Conservation (phyloP, 2,329 filamentous ascomycete species). For the Elsinoe fawcettii region DNA sequence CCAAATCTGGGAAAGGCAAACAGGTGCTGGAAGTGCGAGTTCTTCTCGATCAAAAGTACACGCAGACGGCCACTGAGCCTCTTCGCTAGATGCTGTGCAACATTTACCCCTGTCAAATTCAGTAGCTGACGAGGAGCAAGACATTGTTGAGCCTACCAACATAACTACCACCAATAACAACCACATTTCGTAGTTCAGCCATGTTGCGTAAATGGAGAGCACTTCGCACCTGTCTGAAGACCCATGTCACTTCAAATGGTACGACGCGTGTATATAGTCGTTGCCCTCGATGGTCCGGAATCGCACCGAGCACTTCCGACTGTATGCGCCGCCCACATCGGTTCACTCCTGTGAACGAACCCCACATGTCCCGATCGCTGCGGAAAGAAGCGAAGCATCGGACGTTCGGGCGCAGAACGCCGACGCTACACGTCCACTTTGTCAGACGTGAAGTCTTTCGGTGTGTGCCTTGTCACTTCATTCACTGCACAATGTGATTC, state of each 20-base stretch:
- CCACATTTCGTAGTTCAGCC: neutral
- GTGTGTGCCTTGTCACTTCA: too few species aligned
- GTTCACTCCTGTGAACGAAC: neutral
- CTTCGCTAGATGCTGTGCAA: conserved; percentile 15
- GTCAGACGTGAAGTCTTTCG: too few species aligned
- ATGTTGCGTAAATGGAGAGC: neutral
- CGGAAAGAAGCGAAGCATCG: too few species aligned
- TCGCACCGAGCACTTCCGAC: neutral
- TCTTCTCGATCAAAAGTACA: conserved; percentile 16
- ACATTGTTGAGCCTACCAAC: too few species aligned
- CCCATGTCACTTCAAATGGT: neutral
- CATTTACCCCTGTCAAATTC: conserved; percentile 10
- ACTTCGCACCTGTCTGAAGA: too few species aligned
- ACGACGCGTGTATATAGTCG: neutral
- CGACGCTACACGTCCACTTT: too few species aligned
- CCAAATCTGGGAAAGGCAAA: conserved; percentile 17
- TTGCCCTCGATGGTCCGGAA: neutral
- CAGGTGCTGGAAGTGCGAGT: conserved; percentile 17
- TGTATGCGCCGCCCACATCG: neutral
- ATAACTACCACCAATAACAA: neutral
- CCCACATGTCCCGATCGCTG: neutral
- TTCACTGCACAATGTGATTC: too few species aligned
- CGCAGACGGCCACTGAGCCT: conserved; percentile 11
- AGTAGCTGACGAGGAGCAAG: neutral
- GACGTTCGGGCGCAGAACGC: neutral